phyloP scores from a whole-genome alignment of 805 yeast genomes.

The Yarrowia deformans region DNA sequence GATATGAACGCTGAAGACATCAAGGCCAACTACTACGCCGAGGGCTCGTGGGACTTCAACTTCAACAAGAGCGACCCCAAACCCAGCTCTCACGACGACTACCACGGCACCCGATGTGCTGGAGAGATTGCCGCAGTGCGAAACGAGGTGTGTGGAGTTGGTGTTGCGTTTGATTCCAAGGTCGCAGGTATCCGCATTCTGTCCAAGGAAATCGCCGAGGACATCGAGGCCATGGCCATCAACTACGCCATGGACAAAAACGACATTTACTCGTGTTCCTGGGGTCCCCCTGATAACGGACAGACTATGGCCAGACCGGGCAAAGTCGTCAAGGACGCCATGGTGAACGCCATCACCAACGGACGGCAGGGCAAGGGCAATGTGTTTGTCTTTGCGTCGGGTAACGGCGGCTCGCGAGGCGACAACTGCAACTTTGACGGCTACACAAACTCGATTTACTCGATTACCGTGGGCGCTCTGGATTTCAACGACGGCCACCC shows the following conservation, averaged over 20 bases:
- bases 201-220: conserved; percentile 78
- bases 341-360: conserved; percentile 80
- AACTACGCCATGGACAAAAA: conserved; percentile 80
- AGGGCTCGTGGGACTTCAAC: conserved; percentile 95
- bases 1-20: conserved; percentile 83
- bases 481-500: conserved; percentile 90
- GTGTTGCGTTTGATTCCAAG: conserved; percentile 87
- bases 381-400: conserved; percentile 92
- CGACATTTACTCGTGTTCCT: conserved; percentile 94
- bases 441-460: conserved; percentile 92
- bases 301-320: conserved; percentile 85
- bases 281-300: conserved; percentile 99
- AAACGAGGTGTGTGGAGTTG: conserved; percentile 91
- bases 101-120: conserved; percentile 97
- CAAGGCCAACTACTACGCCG: conserved; percentile 61
- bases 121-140: conserved; percentile 91
- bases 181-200: conserved; percentile 91
- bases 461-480: conserved; percentile 93
- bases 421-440: conserved; percentile 98
- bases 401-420: conserved; percentile 83
- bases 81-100: conserved; percentile 81
- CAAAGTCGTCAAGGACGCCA: conserved; percentile 75
- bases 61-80: conserved; percentile 75
- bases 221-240: conserved; percentile 90
- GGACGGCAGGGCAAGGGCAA: conserved; percentile 87